Percentiles rank a stretch among this genome's conserved stretches.
Evolutionary conservation across 179 eudicot species (phyloP).

Genomic region (Nepenthes alata): DNA sequence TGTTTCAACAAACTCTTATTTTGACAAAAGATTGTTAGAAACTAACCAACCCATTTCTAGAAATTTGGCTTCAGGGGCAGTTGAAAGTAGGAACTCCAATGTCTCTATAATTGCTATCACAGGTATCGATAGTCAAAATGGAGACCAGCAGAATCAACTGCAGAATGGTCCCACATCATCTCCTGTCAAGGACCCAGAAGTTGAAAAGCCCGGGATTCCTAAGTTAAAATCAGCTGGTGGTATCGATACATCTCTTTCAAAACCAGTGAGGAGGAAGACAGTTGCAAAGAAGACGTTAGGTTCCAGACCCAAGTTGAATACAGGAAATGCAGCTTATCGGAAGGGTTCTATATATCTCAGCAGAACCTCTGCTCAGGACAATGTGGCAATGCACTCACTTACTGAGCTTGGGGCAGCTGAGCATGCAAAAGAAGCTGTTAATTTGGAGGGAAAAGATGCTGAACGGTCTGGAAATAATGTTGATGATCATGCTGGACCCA

Average conservation of each 20-base stretch:
- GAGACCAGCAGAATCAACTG: slow-evolving; percentile 8
- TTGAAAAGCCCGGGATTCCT: slow-evolving; percentile 22
- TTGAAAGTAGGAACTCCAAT: slow-evolving; percentile 16
- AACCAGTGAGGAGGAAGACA: slow-evolving; percentile 31
- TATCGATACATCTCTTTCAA: slow-evolving; percentile 22
- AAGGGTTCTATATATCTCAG: slow-evolving; percentile 23
- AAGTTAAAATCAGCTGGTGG: slow-evolving; percentile 15
- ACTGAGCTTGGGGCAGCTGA: slow-evolving; percentile 13
- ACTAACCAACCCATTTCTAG: slow-evolving; percentile 16
- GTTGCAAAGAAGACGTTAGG: slow-evolving; percentile 51
- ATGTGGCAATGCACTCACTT: slow-evolving; percentile 9
- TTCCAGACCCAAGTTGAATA: slow-evolving; percentile 33
- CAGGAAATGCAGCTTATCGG: slow-evolving; percentile 19
- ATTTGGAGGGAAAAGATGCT: slow-evolving; percentile 10
- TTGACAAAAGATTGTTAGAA: slow-evolving; percentile 13
- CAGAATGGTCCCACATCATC: slow-evolving; percentile 6
- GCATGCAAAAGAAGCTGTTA: slow-evolving; percentile 5
- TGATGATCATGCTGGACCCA: background rate
- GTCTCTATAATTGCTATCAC: background rate
- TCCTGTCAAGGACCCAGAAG: slow-evolving; percentile 14
- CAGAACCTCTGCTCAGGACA: slow-evolving; percentile 14
- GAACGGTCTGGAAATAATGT: slow-evolving; percentile 10
- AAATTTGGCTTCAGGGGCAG: slow-evolving; percentile 16
- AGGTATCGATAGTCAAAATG: slow-evolving; percentile 7
- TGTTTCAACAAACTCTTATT: background rate